Conservation (phyloP, 805 yeast species). For the Hanseniaspora hatyaiensis region DNA sequence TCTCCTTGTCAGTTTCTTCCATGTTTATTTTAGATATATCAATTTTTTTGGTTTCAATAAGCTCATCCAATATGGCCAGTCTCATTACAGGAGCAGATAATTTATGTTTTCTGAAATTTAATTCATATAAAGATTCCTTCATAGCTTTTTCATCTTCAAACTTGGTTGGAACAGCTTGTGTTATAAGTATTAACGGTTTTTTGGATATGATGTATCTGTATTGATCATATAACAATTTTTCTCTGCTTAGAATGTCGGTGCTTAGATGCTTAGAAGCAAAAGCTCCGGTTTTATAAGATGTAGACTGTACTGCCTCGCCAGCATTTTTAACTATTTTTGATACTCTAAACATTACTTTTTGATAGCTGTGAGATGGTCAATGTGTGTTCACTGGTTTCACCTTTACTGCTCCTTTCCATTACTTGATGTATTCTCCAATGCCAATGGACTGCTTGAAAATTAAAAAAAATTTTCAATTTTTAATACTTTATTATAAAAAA, state of each 20-base stretch:
- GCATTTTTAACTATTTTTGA: background rate
- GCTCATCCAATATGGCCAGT: conserved; percentile 59
- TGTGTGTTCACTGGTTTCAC: too few relatives aligned
- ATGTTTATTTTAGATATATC: background rate
- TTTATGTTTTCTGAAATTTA: conserved; percentile 33
- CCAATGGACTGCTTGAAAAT: background rate
- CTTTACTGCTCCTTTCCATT: too few relatives aligned
- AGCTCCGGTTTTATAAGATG: background rate
- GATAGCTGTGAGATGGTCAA: too few relatives aligned
- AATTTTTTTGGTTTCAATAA: conserved; percentile 56
- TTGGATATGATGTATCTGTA: conserved; percentile 60
- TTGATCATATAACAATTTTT: conserved; percentile 72
- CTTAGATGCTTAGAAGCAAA: conserved; percentile 1
- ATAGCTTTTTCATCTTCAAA: conserved; percentile 55
- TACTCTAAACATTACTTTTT: conserved; percentile 10
- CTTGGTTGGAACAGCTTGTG: conserved; percentile 73
- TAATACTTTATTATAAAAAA: background rate
- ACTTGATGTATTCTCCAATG: too few relatives aligned
- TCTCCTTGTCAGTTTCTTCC: conserved; percentile 46
- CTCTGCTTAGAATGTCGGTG: conserved; percentile 34
- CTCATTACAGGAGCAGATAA: conserved; percentile 60
- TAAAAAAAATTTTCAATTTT: background rate
- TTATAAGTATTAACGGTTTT: conserved; percentile 60
- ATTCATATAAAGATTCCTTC: conserved; percentile 47
- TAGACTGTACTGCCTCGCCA: background rate